Evolutionary conservation across 345 rosid genomes (phyloP).

Genomic region (Ailanthus altissimus): DNA sequence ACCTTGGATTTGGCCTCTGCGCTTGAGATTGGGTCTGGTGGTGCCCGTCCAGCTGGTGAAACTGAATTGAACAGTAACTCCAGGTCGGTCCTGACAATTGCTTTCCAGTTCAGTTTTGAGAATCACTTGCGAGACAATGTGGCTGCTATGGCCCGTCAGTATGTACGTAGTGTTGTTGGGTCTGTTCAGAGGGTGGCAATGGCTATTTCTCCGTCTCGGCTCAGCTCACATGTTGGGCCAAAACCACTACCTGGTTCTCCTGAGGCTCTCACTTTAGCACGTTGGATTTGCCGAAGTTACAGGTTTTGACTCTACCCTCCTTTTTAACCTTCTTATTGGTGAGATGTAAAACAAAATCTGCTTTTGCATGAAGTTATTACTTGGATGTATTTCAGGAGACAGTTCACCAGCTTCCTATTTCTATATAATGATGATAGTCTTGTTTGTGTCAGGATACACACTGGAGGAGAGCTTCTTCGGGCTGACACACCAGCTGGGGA

Average conservation of each 20-base stretch:
- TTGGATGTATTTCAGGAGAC: neutral
- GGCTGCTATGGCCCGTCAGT: constrained; percentile 96
- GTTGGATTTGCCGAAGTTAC: constrained; percentile 83
- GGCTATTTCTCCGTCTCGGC: constrained; percentile 81
- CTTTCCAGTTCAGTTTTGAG: constrained; percentile 89
- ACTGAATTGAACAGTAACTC: constrained; percentile 53
- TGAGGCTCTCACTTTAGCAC: constrained; percentile 87
- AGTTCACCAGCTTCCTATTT: no score
- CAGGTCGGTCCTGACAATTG: constrained; percentile 89
- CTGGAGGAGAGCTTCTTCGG: constrained; percentile 66
- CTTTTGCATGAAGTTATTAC: neutral
- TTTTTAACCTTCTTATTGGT: neutral
- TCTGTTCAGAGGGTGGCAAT: constrained; percentile 98
- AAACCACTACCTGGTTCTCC: constrained; percentile 81
- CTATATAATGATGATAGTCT: neutral
- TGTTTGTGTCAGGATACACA: constrained; percentile 51
- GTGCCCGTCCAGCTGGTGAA: constrained; percentile 59
- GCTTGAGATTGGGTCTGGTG: constrained; percentile 66
- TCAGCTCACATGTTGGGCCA: constrained; percentile 44
- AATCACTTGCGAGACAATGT: constrained; percentile 78
- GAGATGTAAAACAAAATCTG: neutral
- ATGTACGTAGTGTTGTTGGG: constrained; percentile 79
- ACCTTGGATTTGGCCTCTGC: constrained; percentile 92
- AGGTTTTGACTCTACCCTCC: constrained; percentile 41
- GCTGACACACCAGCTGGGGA: constrained; percentile 59